These are phyloP conservation scores for Coffea canephora DNA, from an alignment of 257 asterid genomes.

Conservation along the genomic window DNA sequence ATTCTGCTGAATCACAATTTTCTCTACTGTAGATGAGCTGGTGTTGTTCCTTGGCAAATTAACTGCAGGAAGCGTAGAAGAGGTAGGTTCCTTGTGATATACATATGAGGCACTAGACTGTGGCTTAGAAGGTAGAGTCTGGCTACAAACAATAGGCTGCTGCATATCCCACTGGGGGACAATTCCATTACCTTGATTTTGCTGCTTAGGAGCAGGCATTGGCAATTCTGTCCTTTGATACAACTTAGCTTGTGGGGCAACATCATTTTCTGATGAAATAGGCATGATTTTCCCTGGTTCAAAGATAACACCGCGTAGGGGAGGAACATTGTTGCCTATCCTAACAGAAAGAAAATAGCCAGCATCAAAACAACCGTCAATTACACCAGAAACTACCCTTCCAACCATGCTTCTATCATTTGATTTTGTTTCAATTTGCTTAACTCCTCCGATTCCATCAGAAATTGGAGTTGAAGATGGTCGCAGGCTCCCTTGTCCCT, in stretches of 20 bases:
- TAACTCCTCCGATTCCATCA: slow-evolving; percentile 13
- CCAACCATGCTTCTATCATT: slow-evolving; percentile 43
- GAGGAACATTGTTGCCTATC: slow-evolving; percentile 45
- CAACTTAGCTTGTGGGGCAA: slow-evolving; percentile 69
- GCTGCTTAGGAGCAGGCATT: slow-evolving; percentile 25
- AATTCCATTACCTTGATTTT: slow-evolving; percentile 22
- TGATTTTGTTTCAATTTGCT: slow-evolving; percentile 14
- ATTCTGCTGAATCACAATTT: slow-evolving; percentile 22
- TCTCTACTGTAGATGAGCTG: slow-evolving; percentile 28
- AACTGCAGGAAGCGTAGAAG: slow-evolving; percentile 11
- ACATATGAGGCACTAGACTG: slow-evolving; percentile 21
- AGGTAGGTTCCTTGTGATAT: slow-evolving; percentile 19
- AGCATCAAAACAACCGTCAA: slow-evolving; percentile 78
- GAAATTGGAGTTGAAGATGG: slow-evolving; percentile 24
- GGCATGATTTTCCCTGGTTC: slow-evolving; percentile 54
- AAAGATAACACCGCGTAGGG: slow-evolving; percentile 67
- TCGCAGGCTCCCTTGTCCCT: slow-evolving; percentile 29
- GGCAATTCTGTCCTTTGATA: slow-evolving; percentile 41
- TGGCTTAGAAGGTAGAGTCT: slow-evolving; percentile 22
- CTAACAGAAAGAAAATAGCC: slow-evolving; percentile 64
- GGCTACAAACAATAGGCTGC: slow-evolving; percentile 17
- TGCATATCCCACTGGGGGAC: slow-evolving; percentile 27
- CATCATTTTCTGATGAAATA: slow-evolving; percentile 53
- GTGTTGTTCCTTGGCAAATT: slow-evolving; percentile 26
- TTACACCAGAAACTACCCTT: slow-evolving; percentile 53